Percentiles rank a stretch among this genome's conserved stretches.
Conservation (phyloP, 345 rosid genomes). For the Populus pruinosa region DNA sequence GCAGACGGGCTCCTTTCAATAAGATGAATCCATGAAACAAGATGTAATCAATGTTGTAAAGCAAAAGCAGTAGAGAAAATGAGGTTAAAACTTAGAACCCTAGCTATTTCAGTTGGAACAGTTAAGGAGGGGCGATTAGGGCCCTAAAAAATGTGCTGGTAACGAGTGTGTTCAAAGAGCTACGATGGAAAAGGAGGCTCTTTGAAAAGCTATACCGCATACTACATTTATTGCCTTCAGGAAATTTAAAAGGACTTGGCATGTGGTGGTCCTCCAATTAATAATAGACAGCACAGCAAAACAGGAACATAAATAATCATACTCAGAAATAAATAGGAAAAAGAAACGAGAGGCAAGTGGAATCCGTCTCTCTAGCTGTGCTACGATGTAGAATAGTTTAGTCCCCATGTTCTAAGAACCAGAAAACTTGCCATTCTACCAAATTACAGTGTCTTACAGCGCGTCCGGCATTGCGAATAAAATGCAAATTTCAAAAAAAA, state of each 20-base stretch:
- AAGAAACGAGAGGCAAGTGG: background rate
- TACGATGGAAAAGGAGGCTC: background rate
- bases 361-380: background rate
- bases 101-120: background rate
- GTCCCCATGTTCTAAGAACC: conserved; percentile 17
- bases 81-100: background rate
- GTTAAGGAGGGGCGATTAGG: no score
- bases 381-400: background rate
- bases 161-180: background rate
- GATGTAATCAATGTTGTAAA: background rate
- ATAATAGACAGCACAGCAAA: background rate
- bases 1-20: no score
- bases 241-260: background rate
- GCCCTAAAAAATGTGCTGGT: no score
- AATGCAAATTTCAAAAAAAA: no score
- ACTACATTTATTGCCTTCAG: background rate
- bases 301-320: background rate
- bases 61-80: background rate
- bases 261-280: background rate
- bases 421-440: background rate
- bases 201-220: no score
- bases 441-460: background rate
- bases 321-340: background rate
- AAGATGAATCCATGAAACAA: background rate
- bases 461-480: no score